Conservation (phyloP, 2,329 filamentous ascomycete genomes). For the Colletotrichum sansevieriae region DNA sequence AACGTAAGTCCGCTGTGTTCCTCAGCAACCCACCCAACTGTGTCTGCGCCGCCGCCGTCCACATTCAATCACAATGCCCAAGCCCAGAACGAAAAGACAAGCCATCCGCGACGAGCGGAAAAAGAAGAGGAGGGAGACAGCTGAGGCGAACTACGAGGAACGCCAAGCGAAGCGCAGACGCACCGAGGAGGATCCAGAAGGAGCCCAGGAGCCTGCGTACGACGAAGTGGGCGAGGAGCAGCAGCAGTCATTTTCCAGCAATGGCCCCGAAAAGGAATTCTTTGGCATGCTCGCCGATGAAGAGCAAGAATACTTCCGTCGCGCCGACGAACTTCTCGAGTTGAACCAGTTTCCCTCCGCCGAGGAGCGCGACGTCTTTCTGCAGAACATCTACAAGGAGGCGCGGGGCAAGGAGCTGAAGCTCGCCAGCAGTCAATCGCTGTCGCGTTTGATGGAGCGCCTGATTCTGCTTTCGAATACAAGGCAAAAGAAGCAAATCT, state of each 20-base stretch:
- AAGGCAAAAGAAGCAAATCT: slow-evolving; percentile 86
- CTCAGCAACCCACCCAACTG: slow-evolving; percentile 16
- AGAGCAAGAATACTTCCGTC: slow-evolving; percentile 95
- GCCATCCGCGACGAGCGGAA: slow-evolving; percentile 56
- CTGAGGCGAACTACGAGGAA: slow-evolving; percentile 41
- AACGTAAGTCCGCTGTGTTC: slow-evolving; percentile 1
- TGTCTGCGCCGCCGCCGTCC: slow-evolving; percentile 5
- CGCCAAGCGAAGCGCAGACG: slow-evolving; percentile 43
- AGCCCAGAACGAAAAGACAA: slow-evolving; percentile 59
- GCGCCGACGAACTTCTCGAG: slow-evolving; percentile 90
- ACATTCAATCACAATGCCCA: slow-evolving; percentile 53
- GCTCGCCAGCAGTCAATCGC: slow-evolving; percentile 94
- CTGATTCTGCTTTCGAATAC: slow-evolving; percentile 85
- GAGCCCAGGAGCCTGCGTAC: slow-evolving; percentile 41
- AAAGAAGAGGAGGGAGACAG: slow-evolving; percentile 52
- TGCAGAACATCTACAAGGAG: slow-evolving; percentile 88
- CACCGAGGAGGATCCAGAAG: slow-evolving; percentile 44
- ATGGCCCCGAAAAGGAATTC: slow-evolving; percentile 75
- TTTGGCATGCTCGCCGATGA: slow-evolving; percentile 93
- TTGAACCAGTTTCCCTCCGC: slow-evolving; percentile 85
- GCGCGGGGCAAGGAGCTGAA: slow-evolving; percentile 94
- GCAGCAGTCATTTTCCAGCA: slow-evolving; percentile 46
- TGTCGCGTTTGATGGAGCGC: slow-evolving; percentile 92
- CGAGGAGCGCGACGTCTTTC: slow-evolving; percentile 78
- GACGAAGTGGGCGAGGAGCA: slow-evolving; percentile 46